phyloP scores from a whole-genome alignment of 2,329 filamentous ascomycete genomes.

The Pestalotiopsis sp. region DNA sequence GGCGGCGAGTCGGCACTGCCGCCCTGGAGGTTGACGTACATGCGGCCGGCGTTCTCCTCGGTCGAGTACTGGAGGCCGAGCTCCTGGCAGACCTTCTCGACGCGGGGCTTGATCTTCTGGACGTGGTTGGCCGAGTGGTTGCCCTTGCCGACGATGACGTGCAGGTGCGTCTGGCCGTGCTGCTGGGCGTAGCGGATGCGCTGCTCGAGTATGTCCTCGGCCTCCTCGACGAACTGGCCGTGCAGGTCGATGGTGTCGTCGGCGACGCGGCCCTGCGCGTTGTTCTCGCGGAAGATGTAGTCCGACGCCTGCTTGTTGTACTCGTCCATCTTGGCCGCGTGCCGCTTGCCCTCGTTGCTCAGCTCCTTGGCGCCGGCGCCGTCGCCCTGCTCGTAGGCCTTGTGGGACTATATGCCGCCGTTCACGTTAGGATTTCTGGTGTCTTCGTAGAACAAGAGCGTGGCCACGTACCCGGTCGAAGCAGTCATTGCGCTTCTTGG shows the following conservation, averaged over 20 bases:
- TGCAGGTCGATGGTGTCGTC: conserved; percentile 91
- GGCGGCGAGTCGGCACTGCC: conserved; percentile 58
- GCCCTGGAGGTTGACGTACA: conserved; percentile 85
- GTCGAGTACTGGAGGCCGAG: conserved; percentile 81
- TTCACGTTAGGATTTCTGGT: neutral
- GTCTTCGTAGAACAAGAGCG: neutral
- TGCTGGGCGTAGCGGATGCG: conserved; percentile 78
- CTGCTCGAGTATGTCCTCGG: conserved; percentile 85
- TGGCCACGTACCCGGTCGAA: conserved; percentile 65
- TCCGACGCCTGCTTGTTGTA: conserved; percentile 92
- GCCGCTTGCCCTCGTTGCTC: conserved; percentile 77
- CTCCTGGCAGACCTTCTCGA: conserved; percentile 84
- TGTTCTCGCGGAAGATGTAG: conserved; percentile 95
- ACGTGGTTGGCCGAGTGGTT: conserved; percentile 83
- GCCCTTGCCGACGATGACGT: conserved; percentile 95
- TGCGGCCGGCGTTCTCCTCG: conserved; percentile 84
- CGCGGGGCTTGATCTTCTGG: conserved; percentile 93
- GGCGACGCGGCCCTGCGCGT: conserved; percentile 73
- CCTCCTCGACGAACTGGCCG: conserved; percentile 92
- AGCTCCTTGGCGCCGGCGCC: conserved; percentile 81
- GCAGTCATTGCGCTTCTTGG: conserved; percentile 74
- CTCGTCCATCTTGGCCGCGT: conserved; percentile 81
- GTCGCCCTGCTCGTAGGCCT: conserved; percentile 84
- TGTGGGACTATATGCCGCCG: conserved; percentile 56
- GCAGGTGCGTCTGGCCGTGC: conserved; percentile 78